These are phyloP conservation scores for Xylariales sp. DNA, from an alignment of 2,329 filamentous ascomycete species.

Conservation along the genomic window DNA sequence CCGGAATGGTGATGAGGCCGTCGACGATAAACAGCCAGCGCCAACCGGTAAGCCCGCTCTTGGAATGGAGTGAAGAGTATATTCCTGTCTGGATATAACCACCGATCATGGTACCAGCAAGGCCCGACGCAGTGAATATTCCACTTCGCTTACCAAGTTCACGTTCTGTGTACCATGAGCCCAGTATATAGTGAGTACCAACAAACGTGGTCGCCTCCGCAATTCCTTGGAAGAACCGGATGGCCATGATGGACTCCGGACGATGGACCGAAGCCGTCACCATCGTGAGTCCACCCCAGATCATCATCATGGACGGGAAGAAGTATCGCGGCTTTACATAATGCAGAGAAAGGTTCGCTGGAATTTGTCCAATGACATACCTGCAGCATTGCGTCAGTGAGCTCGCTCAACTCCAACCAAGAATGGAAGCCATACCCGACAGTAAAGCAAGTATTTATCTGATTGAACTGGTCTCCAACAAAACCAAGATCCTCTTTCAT, in stretches of 20 bases:
- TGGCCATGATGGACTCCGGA: conserved; percentile 53
- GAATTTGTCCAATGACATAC: conserved; percentile 51
- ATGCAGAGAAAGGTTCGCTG: conserved; percentile 57
- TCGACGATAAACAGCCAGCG: conserved; percentile 48
- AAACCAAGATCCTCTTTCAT: conserved; percentile 48
- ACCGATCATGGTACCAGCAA: conserved; percentile 57
- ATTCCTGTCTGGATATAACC: conserved; percentile 58
- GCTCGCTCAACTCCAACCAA: not conserved
- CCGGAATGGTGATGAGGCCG: conserved; percentile 50
- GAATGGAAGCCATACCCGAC: conserved; percentile 28
- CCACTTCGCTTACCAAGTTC: conserved; percentile 58
- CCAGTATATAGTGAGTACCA: conserved; percentile 54
- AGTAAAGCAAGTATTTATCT: conserved; percentile 49
- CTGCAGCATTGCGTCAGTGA: not conserved
- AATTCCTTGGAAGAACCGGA: conserved; percentile 52
- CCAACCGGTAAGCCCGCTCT: conserved; percentile 49
- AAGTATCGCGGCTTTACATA: conserved; percentile 59
- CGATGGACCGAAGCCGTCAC: conserved; percentile 47
- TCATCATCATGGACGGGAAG: conserved; percentile 58
- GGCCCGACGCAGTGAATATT: conserved; percentile 55
- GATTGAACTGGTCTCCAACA: conserved; percentile 43
- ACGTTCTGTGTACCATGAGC: conserved; percentile 56
- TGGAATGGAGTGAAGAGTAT: conserved; percentile 38
- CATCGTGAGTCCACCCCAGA: conserved; percentile 63
- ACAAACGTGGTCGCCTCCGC: conserved; percentile 54